Base-by-base conservation (phyloP, 305 asterid genomes). In the Fraxinus sp. region DNA sequence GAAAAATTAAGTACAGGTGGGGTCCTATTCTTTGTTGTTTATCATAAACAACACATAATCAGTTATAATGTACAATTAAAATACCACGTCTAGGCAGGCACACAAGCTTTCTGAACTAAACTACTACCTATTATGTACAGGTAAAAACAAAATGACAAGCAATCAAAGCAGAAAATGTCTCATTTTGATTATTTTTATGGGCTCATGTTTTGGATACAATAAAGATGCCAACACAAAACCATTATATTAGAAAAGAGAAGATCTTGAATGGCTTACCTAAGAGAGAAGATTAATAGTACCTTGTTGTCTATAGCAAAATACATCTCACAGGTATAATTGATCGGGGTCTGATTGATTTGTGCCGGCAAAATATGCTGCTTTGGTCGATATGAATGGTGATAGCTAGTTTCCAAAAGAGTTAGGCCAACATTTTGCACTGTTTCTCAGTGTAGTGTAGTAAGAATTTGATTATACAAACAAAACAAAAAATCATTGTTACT, bases 1-100 rank as follows among this genome's bases (percentile, higher is more conserved):
- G 73, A 72, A 43, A 30, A 70, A 24, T 24, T 24, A 24, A 70
- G 41, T 70, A 28, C 73, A 81, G 24, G 59, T 18, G 72, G 55
- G 10, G 28, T 74, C 55, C 30, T 33, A 5, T 78, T 82, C 59
- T 68, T 83, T 57, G 24, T 73, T 83, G 66, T 35, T 81, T 35
- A 24, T 57, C 32, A 49, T 49, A 68, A 68, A 68, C 37, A 70
- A 70, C 36, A 30, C 39, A 70, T 70, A 70, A 70, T 70, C 37
- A 70, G 41, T 70, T 70, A 30, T 10, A 70, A 70, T 28, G 35
- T 70, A 70, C 41, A 70, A 30, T 28, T 70, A 70, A 24, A 62
- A 62, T 24, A 62, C 32, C 33, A 22, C 14, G 72, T 22, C 72
- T 14, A 62, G 71, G 71, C 30, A 20, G 16, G 71, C 8, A 24